Percentiles rank a stretch among this genome's conserved stretches.
phyloP scores from a whole-genome alignment of 768 basidiomycete genomes.

The Lactifluus pinguis region DNA sequence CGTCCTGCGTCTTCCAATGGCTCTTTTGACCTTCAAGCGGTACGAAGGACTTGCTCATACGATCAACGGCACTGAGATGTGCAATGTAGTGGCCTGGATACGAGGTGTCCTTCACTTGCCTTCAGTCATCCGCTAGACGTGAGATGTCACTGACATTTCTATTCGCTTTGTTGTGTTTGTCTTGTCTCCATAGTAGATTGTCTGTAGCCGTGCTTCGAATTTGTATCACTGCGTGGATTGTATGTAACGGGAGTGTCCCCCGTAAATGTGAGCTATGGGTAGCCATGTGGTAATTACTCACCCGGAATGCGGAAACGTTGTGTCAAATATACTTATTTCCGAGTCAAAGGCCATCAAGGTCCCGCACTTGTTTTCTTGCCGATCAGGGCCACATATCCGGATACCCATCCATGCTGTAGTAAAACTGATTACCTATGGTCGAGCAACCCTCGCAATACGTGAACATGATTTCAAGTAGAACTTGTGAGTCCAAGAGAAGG shows the following conservation, averaged over 20 bases:
- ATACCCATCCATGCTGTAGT: neutral
- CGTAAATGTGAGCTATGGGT: too few relatives aligned
- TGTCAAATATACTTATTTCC: neutral
- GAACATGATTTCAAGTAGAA: neutral
- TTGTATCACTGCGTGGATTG: neutral
- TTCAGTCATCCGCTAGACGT: neutral
- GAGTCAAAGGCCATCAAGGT: neutral
- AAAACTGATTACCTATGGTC: neutral
- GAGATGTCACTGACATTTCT: neutral
- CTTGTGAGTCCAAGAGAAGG: too few relatives aligned
- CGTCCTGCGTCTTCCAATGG: constrained; percentile 21
- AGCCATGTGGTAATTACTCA: neutral
- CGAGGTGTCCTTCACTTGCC: constrained; percentile 6
- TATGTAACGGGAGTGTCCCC: neutral
- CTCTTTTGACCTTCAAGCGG: constrained; percentile 21
- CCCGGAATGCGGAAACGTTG: neutral
- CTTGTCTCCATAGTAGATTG: neutral
- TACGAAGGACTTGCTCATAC: constrained; percentile 30
- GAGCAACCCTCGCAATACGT: neutral
- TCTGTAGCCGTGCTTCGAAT: neutral
- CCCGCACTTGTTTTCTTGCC: neutral
- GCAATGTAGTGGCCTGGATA: constrained; percentile 29
- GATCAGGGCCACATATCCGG: neutral
- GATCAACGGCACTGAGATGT: constrained; percentile 28
- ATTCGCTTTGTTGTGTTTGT: neutral